Evolutionary conservation across 768 basidiomycete genomes (phyloP), one percentile per base, ranked within the genome.

Genomic region (Daedalea quercina): DNA sequence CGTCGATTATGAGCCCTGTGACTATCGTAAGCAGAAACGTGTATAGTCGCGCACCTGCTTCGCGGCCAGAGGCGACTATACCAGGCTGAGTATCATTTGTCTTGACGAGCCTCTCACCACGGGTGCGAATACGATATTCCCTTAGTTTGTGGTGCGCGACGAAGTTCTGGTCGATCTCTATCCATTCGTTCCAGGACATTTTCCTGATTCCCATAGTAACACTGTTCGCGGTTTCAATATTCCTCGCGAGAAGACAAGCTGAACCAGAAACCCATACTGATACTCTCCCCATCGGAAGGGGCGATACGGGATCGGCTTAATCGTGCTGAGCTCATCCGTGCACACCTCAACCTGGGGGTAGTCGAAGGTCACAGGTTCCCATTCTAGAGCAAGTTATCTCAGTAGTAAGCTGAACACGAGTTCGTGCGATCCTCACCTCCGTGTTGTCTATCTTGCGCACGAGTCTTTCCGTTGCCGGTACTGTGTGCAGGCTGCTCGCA

Each of bases 101-200:
- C 12, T 65, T 70, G 24, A 85, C 68, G 15, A 72, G 74, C 2
- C 72, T 69, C 20, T 70, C 64, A 13, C 80, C 79, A 48, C 79
- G 76, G 12, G 75, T 79, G 9, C 50, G 43, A 54, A 86, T 72
- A 41, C 85, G 78, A 52, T 76, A 72, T n/a, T 71, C 66, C 37
- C 80, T 79, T 44, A 91, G 81, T 12, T 68, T 68, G 61, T 85
- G 77, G 60, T 81, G 84, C 19, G 63, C 59, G 12, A 69, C 62
- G 60, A 80, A 85, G 51, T 78, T 69, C 51, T 76, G 73, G 64
- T 87, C 87, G 28, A 87, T 72, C 80, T 87, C 83, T 44, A 89
- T 80, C 87, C 86, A 88, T 50, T 84, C 79, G 37, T 76, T 73
- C 81, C 82, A 89, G 9, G 70, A 71, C 84, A 88, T 86, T 46